phyloP scores from a whole-genome alignment of 108 stramenopile genomes.

The Skeletonema menzelii region DNA sequence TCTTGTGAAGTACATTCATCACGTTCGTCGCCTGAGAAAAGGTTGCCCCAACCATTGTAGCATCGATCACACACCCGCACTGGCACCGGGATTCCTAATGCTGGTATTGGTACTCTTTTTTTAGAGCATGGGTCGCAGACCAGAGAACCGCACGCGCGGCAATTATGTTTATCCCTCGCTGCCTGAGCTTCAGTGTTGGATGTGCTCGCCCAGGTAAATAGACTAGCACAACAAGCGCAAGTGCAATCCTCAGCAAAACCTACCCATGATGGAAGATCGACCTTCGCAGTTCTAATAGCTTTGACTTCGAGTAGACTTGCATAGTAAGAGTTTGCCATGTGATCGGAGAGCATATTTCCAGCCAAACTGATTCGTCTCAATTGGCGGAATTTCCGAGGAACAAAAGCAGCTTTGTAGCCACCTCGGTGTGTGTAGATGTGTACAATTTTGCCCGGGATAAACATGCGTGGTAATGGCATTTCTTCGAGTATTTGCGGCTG shows the following conservation, averaged over 20 bases:
- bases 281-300: constrained; percentile 65
- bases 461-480: constrained; percentile 88
- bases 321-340: constrained; percentile 81
- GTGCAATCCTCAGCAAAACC: constrained; percentile 86
- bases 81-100: constrained; percentile 80
- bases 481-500: constrained; percentile 83
- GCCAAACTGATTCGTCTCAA: constrained; percentile 83
- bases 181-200: constrained; percentile 87
- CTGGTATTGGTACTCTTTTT: constrained; percentile 85
- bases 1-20: background rate
- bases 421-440: constrained; percentile 93
- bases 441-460: constrained; percentile 89
- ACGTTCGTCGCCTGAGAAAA: constrained; percentile 19
- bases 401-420: constrained; percentile 80
- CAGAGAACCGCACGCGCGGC: constrained; percentile 91
- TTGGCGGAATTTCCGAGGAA: constrained; percentile 78
- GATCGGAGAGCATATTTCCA: constrained; percentile 91
- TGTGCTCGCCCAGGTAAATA: constrained; percentile 96
- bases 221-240: constrained; percentile 86
- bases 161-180: constrained; percentile 95
- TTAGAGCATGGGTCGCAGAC: constrained; percentile 94
- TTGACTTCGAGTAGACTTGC: constrained; percentile 88
- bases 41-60: constrained; percentile 81
- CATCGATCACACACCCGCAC: constrained; percentile 96
- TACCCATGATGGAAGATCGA: constrained; percentile 87